A percentile compares a stretch with the other conserved stretches of the same genome.
Conservation (phyloP, 805 yeast genomes). For the Jamesozyma gamospora region DNA sequence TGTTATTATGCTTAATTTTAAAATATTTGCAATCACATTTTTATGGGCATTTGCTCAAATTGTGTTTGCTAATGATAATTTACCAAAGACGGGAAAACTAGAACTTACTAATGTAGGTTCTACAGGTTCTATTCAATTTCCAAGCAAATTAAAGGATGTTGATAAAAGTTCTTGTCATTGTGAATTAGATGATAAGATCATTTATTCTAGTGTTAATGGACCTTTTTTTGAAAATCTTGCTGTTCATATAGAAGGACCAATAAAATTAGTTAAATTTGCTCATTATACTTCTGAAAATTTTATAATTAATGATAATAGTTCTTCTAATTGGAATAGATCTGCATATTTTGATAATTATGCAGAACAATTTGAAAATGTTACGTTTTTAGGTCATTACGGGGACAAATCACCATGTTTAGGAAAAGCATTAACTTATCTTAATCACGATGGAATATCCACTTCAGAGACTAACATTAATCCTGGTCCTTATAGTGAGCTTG, state of each 20-base stretch:
- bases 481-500: constrained; percentile 35
- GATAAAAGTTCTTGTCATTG: background rate
- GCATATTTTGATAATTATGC: constrained; percentile 41
- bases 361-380: constrained; percentile 45
- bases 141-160: background rate
- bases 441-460: constrained; percentile 41
- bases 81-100: no score
- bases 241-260: constrained; percentile 68
- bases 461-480: constrained; percentile 38
- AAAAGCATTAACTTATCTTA: constrained; percentile 52
- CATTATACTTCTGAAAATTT: constrained; percentile 40
- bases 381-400: constrained; percentile 56
- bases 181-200: no score
- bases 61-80: background rate
- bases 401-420: constrained; percentile 52
- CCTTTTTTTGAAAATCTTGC: constrained; percentile 56
- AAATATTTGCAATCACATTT: no score
- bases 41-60: background rate
- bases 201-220: constrained; percentile 43
- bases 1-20: no score
- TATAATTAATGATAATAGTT: constrained; percentile 14
- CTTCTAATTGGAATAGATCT: constrained; percentile 42
- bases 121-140: background rate
- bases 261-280: constrained; percentile 47
- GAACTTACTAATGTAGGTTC: background rate